These are phyloP conservation scores for Cladosporium sp. DNA, from an alignment of 2,329 filamentous ascomycete species.

Conservation along the genomic window DNA sequence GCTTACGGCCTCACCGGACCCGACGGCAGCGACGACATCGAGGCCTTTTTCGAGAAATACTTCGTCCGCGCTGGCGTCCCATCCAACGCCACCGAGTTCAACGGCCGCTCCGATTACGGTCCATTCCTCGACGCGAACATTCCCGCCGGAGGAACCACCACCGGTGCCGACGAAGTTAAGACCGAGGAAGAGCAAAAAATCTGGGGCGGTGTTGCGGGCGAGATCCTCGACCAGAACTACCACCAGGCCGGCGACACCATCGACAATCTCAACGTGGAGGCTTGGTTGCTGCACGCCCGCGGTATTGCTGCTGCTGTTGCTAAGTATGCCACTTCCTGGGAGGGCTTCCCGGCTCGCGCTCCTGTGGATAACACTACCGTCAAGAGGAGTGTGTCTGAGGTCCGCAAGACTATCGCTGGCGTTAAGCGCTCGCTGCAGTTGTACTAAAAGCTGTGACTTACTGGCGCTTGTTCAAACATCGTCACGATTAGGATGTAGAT, in stretches of 20 bases:
- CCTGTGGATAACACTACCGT: constrained; percentile 1
- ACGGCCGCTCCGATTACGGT: constrained; percentile 36
- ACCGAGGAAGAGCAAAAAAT: constrained; percentile 30
- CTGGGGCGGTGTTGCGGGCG: constrained; percentile 32
- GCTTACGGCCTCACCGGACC: constrained; percentile 50
- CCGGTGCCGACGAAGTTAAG: constrained; percentile 36
- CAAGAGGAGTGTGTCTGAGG: constrained; percentile 12
- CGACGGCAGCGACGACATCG: constrained; percentile 56
- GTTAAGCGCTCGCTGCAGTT: constrained; percentile 9
- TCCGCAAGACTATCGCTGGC: constrained; percentile 10
- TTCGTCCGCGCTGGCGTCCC: constrained; percentile 27
- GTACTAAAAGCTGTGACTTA: not conserved
- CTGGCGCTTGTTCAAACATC: not conserved
- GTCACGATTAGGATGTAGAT: constrained; percentile 5
- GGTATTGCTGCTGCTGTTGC: constrained; percentile 34
- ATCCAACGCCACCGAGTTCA: constrained; percentile 31
- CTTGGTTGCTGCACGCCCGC: constrained; percentile 36
- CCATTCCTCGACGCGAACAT: constrained; percentile 35
- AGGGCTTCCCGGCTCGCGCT: constrained; percentile 29
- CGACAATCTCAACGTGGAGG: constrained; percentile 31
- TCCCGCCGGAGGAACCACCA: constrained; percentile 33
- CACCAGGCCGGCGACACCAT: constrained; percentile 33
- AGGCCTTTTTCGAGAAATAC: constrained; percentile 28
- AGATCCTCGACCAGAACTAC: constrained; percentile 36
- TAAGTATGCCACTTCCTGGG: constrained; percentile 31